Conservation (phyloP, 768 basidiomycete genomes). For the Trametes sanguinea region DNA sequence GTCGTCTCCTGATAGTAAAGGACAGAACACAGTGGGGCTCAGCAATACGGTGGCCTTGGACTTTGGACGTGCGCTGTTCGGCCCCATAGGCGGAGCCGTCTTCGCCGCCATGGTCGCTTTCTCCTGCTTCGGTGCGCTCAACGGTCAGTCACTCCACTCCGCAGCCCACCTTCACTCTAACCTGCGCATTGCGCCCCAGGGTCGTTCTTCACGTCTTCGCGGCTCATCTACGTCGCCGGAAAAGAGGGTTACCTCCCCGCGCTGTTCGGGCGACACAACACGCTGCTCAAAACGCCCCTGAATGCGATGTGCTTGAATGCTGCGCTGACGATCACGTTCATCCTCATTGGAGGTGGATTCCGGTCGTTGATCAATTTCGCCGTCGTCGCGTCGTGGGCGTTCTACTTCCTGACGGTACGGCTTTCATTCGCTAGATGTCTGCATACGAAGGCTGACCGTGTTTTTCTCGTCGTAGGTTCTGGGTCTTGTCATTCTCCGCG, state of each 20-base stretch:
- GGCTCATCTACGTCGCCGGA: slow-evolving; percentile 86
- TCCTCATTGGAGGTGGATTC: slow-evolving; percentile 88
- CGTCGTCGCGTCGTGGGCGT: slow-evolving; percentile 84
- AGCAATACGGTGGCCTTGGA: slow-evolving; percentile 91
- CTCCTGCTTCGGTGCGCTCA: slow-evolving; percentile 94
- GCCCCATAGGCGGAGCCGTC: slow-evolving; percentile 79
- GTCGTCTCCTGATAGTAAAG: neutral
- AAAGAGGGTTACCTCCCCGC: slow-evolving; percentile 86
- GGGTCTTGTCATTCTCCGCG: slow-evolving; percentile 81
- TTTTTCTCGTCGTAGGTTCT: slow-evolving; percentile 56
- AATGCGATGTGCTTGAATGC: slow-evolving; percentile 87
- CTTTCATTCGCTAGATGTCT: neutral
- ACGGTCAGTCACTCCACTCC: slow-evolving; percentile 51
- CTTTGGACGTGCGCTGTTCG: slow-evolving; percentile 86
- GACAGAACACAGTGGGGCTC: slow-evolving; percentile 60
- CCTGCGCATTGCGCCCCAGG: slow-evolving; percentile 40
- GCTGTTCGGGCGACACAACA: slow-evolving; percentile 77
- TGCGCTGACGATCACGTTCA: slow-evolving; percentile 71
- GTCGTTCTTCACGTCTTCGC: slow-evolving; percentile 73
- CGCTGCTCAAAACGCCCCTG: slow-evolving; percentile 76
- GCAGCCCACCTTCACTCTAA: neutral
- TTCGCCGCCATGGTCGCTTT: slow-evolving; percentile 93
- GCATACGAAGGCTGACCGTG: neutral
- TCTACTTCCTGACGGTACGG: slow-evolving; percentile 81
- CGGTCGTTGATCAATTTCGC: slow-evolving; percentile 87